Base-by-base conservation (phyloP, 2,329 filamentous ascomycete genomes). In the Lachnellula cervina region DNA sequence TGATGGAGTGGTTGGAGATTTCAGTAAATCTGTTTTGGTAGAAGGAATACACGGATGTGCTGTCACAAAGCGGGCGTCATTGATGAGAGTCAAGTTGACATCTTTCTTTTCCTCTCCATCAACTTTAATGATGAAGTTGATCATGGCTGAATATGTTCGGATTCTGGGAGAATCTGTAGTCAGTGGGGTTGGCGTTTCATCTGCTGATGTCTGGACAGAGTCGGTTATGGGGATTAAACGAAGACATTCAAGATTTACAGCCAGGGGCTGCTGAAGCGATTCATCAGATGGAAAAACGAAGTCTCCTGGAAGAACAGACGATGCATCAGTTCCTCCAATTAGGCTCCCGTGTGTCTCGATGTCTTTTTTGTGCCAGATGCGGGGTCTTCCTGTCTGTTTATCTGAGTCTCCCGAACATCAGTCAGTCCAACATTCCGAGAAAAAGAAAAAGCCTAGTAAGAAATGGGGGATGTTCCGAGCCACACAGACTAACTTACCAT, bases 1-100 rank as follows among this genome's bases (percentile, higher is more conserved):
- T 1, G 79, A 81, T 19, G 82, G 81, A 64, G 80, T 85, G 1
- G 78, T 77, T 0, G 81, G 79, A 14, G 81, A 82, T 65, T 80
- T 82, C 50, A 86, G 66, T 53, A 85, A 78, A 59, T 77, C 79
- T 2, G 83, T 79, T 54, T 79, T 76, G 50, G 76, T 75, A 1
- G 81, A 82, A 1, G 80, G 78, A 5, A 80, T 77, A 62, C 84
- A 88, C 0, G 84, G 84, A 61, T 86, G 82, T 0, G 83, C 83
- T 0, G 84, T 86, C 17, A 86, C 80, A 66, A 87, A 87, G 62
- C 79, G 80, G 21, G 86, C 76, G 56, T 87, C 83, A 60, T 83
- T 80, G 5, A 71, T 70, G 9, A 88, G 69, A 1, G 75, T 56
- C n/a, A 70, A 49, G 49, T 66, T 64, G 7, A 67, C 40, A 42